Percentiles rank a stretch among this genome's conserved stretches.
These are phyloP conservation scores for Pelargonium australe DNA, from an alignment of 441 rosid genomes.

Conservation along the genomic window DNA sequence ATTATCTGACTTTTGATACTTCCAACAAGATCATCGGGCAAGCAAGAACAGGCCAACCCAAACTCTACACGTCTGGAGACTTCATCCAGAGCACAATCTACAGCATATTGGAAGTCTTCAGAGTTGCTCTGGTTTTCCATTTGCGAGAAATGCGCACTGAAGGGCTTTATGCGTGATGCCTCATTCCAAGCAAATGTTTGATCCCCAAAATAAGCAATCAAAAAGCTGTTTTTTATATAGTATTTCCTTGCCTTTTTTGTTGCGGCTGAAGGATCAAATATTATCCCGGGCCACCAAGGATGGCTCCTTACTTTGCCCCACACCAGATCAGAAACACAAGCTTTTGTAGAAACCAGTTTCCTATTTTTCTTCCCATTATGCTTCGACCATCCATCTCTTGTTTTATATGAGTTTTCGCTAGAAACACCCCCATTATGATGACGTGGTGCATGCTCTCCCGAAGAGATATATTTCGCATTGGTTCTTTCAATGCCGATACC, in stretches of 20 bases:
- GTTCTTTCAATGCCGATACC: neutral
- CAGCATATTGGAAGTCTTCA: conserved; percentile 44
- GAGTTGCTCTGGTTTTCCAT: conserved; percentile 55
- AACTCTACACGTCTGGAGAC: conserved; percentile 61
- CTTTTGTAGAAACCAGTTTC: conserved; percentile 17
- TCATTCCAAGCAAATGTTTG: conserved; percentile 73
- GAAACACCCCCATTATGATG: neutral
- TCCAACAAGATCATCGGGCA: conserved; percentile 39
- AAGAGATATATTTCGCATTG: neutral
- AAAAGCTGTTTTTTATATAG: conserved; percentile 42
- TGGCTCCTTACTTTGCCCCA: conserved; percentile 91
- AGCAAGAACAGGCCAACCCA: conserved; percentile 66
- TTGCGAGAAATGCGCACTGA: conserved; percentile 42
- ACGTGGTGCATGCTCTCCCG: neutral
- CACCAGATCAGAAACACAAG: conserved; percentile 52
- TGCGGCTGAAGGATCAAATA: conserved; percentile 51
- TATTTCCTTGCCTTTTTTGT: conserved; percentile 56
- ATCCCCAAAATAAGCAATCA: conserved; percentile 73
- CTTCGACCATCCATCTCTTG: neutral
- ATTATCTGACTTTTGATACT: conserved; percentile 42
- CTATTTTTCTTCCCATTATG: conserved; percentile 2
- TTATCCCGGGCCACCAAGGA: conserved; percentile 96
- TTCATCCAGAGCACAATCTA: conserved; percentile 69
- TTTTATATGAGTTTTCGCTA: neutral
- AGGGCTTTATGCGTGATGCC: conserved; percentile 53